These are phyloP conservation scores for Trametes versicolor DNA, from an alignment of 1,284 basidiomycete genomes.

Conservation along the genomic window DNA sequence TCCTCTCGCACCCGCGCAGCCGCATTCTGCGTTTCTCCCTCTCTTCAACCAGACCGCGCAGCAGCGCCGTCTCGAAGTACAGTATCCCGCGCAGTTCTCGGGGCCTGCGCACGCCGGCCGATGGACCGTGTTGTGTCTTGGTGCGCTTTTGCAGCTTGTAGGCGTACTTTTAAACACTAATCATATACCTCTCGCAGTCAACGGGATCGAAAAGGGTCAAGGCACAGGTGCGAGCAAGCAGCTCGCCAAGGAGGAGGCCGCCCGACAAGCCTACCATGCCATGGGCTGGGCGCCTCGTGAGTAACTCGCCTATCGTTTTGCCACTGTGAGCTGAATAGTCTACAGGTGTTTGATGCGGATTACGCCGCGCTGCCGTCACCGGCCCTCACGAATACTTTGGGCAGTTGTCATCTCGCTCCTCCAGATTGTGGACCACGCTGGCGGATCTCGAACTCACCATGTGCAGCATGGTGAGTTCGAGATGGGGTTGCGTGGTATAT, in stretches of 20 bases:
- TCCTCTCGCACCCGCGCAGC: conserved; percentile 66
- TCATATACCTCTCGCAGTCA: conserved; percentile 53
- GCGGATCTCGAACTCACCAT: conserved; percentile 9
- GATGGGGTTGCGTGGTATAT: neutral
- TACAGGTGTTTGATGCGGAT: neutral
- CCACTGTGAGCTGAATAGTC: neutral
- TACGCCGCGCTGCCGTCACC: neutral
- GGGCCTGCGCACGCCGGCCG: conserved; percentile 72
- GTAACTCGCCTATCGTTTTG: conserved; percentile 6
- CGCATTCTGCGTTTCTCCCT: conserved; percentile 67
- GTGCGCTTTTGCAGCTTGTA: conserved; percentile 36
- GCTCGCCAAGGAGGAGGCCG: conserved; percentile 78
- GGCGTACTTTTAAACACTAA: neutral
- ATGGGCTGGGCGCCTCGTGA: conserved; percentile 71
- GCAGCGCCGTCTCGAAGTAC: conserved; percentile 67
- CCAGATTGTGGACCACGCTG: conserved; percentile 6
- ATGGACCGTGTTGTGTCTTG: conserved; percentile 69
- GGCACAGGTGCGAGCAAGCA: conserved; percentile 74
- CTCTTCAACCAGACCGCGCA: conserved; percentile 77
- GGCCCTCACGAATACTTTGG: conserved; percentile 5
- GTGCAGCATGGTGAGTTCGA: conserved; percentile 1
- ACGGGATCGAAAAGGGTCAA: conserved; percentile 70
- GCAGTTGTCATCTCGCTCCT: conserved; percentile 19
- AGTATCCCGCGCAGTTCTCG: conserved; percentile 64
- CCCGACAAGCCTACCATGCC: conserved; percentile 69